Percentiles rank a stretch among this genome's conserved stretches.
Evolutionary conservation across 352 stramenopile genomes (phyloP).

Genomic region (Paralagenidium karlingii): DNA sequence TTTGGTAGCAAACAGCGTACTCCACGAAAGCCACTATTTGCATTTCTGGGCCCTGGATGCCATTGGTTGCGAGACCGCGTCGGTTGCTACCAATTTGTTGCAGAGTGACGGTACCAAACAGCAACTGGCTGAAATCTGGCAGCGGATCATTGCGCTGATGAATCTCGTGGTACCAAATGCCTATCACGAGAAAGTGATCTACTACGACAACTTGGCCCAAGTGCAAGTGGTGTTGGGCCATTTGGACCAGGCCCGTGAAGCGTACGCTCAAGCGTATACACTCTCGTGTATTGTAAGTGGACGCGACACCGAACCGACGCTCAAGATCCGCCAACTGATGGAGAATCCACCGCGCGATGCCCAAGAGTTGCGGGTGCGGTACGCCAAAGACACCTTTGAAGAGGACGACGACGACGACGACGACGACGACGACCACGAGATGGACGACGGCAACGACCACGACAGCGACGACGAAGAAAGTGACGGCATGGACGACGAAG

Average conservation of each 20-base stretch:
- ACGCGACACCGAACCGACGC: conserved; percentile 38
- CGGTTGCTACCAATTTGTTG: conserved; percentile 16
- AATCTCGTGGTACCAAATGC: conserved; percentile 50
- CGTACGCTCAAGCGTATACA: conserved; percentile 41
- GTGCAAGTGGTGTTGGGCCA: conserved; percentile 52
- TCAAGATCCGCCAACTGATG: conserved; percentile 41
- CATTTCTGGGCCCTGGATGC: conserved; percentile 65
- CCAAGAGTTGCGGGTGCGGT: conserved; percentile 43
- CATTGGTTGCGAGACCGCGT: conserved; percentile 45
- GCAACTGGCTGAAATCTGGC: conserved; percentile 33
- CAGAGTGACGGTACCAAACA: conserved; percentile 15
- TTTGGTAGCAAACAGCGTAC: conserved; percentile 22
- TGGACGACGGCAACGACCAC: too few relatives aligned
- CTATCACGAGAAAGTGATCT: conserved; percentile 74
- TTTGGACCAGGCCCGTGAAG: conserved; percentile 22
- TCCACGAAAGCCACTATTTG: conserved; percentile 60
- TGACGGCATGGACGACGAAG: too few relatives aligned
- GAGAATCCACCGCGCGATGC: conserved; percentile 46
- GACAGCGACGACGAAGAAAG: too few relatives aligned
- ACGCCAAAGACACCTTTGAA: conserved; percentile 20
- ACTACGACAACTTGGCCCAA: conserved; percentile 77
- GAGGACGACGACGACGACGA: too few relatives aligned
- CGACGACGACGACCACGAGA: too few relatives aligned
- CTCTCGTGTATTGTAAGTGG: conserved; percentile 50
- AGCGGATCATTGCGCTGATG: conserved; percentile 53